Evolutionary conservation across 1,284 basidiomycete species (phyloP).

Genomic region (Ganoderma lingzhi): DNA sequence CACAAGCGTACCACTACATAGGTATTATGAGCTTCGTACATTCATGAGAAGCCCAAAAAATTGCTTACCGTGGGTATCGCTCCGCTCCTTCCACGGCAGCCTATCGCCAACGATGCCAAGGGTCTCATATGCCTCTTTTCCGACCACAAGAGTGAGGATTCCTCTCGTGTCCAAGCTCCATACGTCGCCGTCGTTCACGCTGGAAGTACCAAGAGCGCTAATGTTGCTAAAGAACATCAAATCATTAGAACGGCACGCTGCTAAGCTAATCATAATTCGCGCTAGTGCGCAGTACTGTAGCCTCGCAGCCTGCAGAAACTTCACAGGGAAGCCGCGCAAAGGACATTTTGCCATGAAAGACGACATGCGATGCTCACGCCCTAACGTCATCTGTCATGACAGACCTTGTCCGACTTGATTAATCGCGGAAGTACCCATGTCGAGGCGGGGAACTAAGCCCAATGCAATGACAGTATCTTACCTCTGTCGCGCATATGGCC

Average conservation of each 20-base stretch:
- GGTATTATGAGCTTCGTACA: not conserved
- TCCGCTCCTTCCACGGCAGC: slow-evolving; percentile 49
- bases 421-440: not conserved
- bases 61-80: slow-evolving; percentile 56
- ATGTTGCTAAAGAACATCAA: slow-evolving; percentile 14
- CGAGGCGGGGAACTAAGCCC: not conserved
- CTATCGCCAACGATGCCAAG: slow-evolving; percentile 63
- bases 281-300: no score
- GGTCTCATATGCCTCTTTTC: slow-evolving; percentile 61
- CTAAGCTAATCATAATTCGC: not conserved
- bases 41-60: not conserved
- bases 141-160: slow-evolving; percentile 60
- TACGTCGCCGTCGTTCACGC: slow-evolving; percentile 51
- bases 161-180: slow-evolving; percentile 73
- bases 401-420: not conserved
- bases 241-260: not conserved
- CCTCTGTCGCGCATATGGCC: slow-evolving; percentile 31
- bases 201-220: slow-evolving; percentile 42
- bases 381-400: no score
- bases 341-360: no score
- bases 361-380: no score
- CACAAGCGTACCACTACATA: slow-evolving; percentile 14
- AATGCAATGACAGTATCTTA: slow-evolving; percentile 6
- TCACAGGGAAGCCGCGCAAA: no score
- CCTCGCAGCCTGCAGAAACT: no score